These are phyloP conservation scores for Trichomonascaceae sp. DNA, from an alignment of 1,139 yeast species.

Conservation along the genomic window DNA sequence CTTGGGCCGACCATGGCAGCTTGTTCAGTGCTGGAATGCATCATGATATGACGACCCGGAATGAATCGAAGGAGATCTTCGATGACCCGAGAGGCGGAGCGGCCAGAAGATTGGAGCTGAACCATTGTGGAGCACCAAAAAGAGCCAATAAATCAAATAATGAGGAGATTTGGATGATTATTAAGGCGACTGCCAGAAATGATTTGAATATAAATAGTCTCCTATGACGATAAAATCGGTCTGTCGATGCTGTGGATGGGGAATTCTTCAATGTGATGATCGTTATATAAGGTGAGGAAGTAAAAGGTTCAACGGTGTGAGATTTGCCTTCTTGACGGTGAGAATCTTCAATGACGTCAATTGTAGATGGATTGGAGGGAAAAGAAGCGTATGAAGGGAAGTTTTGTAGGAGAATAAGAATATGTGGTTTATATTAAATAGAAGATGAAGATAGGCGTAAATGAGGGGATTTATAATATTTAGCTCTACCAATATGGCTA, in stretches of 20 bases:
- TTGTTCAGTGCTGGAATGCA: constrained; percentile 18
- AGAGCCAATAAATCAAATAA: neutral
- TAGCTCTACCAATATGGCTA: no score
- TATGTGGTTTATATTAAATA: neutral
- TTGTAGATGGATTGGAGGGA: neutral
- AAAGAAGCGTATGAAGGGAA: neutral
- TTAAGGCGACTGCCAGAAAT: neutral
- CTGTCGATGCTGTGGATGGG: neutral
- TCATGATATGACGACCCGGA: constrained; percentile 18
- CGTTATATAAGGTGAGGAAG: neutral
- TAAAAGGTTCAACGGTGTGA: neutral
- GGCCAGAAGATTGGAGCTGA: constrained; percentile 16
- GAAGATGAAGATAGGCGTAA: neutral
- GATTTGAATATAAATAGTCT: neutral
- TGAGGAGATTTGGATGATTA: neutral
- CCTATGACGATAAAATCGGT: neutral
- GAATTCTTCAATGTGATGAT: neutral
- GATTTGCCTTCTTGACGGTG: neutral
- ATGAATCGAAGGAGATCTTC: constrained; percentile 24
- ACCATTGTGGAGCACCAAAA: neutral
- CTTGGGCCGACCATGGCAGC: constrained; percentile 9
- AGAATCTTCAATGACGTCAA: neutral
- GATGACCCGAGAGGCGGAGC: constrained; percentile 24
- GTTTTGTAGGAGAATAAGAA: neutral
- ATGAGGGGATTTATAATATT: neutral